Base-by-base conservation (phyloP, 805 yeast species). In the Kluyveromyces starmeri region DNA sequence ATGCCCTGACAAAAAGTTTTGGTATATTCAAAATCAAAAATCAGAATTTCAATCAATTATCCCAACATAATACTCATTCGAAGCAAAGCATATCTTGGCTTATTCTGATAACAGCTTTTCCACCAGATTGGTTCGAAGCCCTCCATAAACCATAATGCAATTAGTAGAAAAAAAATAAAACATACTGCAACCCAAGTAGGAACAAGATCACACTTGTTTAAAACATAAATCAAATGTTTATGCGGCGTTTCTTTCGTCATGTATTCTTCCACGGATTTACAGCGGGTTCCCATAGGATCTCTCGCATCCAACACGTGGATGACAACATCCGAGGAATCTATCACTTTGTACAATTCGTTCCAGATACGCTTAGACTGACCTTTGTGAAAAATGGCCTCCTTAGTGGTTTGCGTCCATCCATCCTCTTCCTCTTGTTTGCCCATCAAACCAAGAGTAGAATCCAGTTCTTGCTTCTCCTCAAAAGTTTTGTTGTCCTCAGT, bases 171-270 rank as follows among this genome's bases (percentile, higher is more conserved):
- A 27, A 45, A 34, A 34, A 25, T 35, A 37, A 55, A 61, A 86
- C 97, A 73, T 85, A 88, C 97, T 53, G 97, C 96, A 53, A 85
- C 96, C 96, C 97, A 89, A 30, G 96, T 89, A 44, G 98, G 98
- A 34, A 89, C 96, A 53, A 89, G 75, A 69, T 89, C 98, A 73
- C 96, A 88, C 71, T 89, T 89, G 73, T 89, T 89, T 63, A 89
- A 67, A 38, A 92, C 95, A 57, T 81, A 88, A 47, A 89, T 81
- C 66, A 89, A 70, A 69, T 92, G 98, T 64, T 89, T 89, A 58
- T 92, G 98, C 10, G 97, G 84, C 54, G 94, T 86, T 64, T 89
- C 98, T 46, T 83, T 89, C 49, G 72, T 75, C 58, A 89, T 84
- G 57, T 85, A 88, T 52, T 85, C 86, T 61, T 92, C 96, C 37